A percentile compares a stretch with the other conserved stretches of the same genome.
Evolutionary conservation across 1,284 basidiomycete species (phyloP).

Genomic region (Thecaphora thlaspeos): DNA sequence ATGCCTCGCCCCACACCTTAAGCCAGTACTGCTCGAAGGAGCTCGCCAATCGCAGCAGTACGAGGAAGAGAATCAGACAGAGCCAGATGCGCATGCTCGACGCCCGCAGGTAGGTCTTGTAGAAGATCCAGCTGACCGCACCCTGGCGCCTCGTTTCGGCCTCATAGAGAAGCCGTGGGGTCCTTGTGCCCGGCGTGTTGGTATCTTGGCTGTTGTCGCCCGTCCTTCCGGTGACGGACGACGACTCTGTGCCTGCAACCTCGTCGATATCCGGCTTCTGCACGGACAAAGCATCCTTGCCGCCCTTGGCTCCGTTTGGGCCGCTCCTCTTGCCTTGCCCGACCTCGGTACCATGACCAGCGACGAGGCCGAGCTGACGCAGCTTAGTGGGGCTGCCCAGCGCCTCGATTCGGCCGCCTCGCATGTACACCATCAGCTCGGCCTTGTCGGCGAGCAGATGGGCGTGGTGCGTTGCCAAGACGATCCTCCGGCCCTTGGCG

Average conservation of each 20-base stretch:
- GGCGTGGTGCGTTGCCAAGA: constrained; percentile 71
- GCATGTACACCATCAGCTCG: constrained; percentile 42
- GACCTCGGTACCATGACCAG: no score
- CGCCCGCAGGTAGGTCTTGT: constrained; percentile 34
- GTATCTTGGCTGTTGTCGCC: background rate
- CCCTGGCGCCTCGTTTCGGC: constrained; percentile 38
- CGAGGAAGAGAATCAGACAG: constrained; percentile 17
- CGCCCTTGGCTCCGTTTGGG: no score
- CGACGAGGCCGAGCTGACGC: background rate
- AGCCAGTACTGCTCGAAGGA: constrained; percentile 46
- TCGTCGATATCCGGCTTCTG: no score
- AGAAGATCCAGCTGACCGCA: constrained; percentile 33
- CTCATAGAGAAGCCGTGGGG: constrained; percentile 34
- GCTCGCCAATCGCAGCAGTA: constrained; percentile 20
- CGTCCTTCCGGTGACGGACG: no score
- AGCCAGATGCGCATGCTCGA: constrained; percentile 20
- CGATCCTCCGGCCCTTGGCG: constrained; percentile 64
- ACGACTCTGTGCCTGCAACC: no score
- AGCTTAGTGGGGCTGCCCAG: constrained; percentile 18
- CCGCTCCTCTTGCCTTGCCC: no score
- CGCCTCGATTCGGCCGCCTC: constrained; percentile 15
- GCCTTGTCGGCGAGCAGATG: constrained; percentile 26
- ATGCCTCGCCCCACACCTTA: constrained; percentile 48
- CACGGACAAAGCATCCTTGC: no score
- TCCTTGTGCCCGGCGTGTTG: constrained; percentile 11